These are phyloP conservation scores for Cystobasidium tubakii DNA, from an alignment of 768 basidiomycete species.

Conservation along the genomic window DNA sequence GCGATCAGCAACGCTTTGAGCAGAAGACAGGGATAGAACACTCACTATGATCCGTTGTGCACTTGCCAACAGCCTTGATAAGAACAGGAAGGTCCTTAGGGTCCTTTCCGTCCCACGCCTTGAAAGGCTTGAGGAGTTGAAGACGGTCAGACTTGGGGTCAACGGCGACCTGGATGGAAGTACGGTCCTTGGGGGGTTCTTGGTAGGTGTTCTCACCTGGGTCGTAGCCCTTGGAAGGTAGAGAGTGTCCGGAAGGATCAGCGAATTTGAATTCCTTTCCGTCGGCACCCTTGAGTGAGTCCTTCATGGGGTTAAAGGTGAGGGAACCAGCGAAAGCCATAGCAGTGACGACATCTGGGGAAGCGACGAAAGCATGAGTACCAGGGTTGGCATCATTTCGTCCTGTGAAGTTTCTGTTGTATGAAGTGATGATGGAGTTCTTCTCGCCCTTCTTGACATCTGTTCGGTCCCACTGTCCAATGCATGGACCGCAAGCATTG, in stretches of 20 bases:
- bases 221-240: slow-evolving; percentile 92
- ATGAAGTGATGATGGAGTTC: slow-evolving; percentile 98
- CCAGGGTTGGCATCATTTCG: slow-evolving; percentile 99
- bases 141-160: slow-evolving; percentile 79
- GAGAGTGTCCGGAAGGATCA: slow-evolving; percentile 82
- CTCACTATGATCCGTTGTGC: slow-evolving; percentile 62
- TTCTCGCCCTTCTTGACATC: slow-evolving; percentile 94
- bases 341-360: slow-evolving; percentile 91
- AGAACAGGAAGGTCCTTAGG: slow-evolving; percentile 80
- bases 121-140: slow-evolving; percentile 81
- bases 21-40: slow-evolving; percentile 40
- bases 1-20: background rate
- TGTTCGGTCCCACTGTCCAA: slow-evolving; percentile 96
- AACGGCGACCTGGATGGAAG: slow-evolving; percentile 77
- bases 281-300: slow-evolving; percentile 76
- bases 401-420: slow-evolving; percentile 99
- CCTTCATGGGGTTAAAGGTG: slow-evolving; percentile 92
- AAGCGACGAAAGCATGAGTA: slow-evolving; percentile 92
- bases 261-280: slow-evolving; percentile 97
- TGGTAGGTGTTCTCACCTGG: slow-evolving; percentile 97
- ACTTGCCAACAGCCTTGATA: slow-evolving; percentile 99
- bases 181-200: slow-evolving; percentile 78
- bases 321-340: slow-evolving; percentile 90
- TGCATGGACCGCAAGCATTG: slow-evolving; percentile 98
- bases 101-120: slow-evolving; percentile 87